Conservation (phyloP, 345 rosid species). For the Aegle marmelos region DNA sequence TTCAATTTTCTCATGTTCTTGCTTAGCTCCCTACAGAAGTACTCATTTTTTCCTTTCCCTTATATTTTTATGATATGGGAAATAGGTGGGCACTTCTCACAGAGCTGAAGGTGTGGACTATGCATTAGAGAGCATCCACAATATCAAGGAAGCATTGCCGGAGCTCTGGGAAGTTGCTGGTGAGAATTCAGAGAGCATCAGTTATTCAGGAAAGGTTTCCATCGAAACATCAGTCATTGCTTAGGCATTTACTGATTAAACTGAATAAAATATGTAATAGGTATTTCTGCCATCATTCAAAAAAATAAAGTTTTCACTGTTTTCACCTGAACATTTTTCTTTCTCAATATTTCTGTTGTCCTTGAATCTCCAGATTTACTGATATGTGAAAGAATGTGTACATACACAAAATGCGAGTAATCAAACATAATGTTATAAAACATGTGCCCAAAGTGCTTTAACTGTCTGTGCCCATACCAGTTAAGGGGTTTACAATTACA, state of each 20-base stretch:
- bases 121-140: constrained; percentile 89
- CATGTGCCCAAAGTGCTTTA: not conserved
- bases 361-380: too few species aligned
- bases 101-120: constrained; percentile 60
- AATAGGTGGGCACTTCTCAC: constrained; percentile 72
- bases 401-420: not conserved
- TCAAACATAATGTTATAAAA: not conserved
- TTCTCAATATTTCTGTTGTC: not conserved
- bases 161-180: constrained; percentile 76
- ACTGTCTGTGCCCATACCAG: not conserved
- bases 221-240: constrained; percentile 68
- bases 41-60: too few species aligned
- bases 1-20: not conserved
- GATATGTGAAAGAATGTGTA: too few species aligned
- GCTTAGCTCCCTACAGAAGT: not conserved
- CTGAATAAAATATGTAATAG: not conserved
- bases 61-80: not conserved
- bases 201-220: constrained; percentile 44
- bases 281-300: not conserved
- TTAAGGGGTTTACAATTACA: not conserved
- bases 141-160: constrained; percentile 81
- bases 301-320: too few species aligned
- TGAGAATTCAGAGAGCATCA: constrained; percentile 43
- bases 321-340: not conserved
- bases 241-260: constrained; percentile 18